Percentiles rank a stretch among this genome's conserved stretches.
Evolutionary conservation across 345 rosid genomes (phyloP).

Genomic region (Salix dunnii): DNA sequence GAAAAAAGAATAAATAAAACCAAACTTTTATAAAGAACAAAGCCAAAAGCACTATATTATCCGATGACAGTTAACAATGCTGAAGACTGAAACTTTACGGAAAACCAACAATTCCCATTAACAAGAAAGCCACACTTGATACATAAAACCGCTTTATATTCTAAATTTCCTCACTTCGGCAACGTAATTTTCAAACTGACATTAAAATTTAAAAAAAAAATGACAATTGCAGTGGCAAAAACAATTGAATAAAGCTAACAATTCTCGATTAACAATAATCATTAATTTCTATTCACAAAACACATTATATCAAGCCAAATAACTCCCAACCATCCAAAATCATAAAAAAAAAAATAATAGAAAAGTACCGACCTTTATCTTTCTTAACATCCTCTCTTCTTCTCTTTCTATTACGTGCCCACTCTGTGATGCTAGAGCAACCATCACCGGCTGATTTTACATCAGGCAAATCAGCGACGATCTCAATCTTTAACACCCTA

Average conservation of each 20-base stretch:
- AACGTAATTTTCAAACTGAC: background rate
- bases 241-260: background rate
- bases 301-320: background rate
- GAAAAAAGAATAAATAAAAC: background rate
- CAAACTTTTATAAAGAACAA: background rate
- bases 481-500: conserved; percentile 65
- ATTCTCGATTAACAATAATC: background rate
- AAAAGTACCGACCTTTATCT: conserved; percentile 31
- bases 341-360: background rate
- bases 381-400: conserved; percentile 55
- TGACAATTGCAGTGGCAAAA: background rate
- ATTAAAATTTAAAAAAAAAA: background rate
- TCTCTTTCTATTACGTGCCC: conserved; percentile 71
- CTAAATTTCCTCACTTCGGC: background rate
- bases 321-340: background rate
- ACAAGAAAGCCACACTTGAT: too few species aligned
- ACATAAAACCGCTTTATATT: background rate
- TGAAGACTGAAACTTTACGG: background rate
- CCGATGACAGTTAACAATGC: background rate
- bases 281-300: background rate
- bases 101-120: background rate
- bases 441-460: conserved; percentile 41
- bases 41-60: background rate
- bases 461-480: conserved; percentile 44
- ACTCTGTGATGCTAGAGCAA: conserved; percentile 54